A percentile compares a stretch with the other conserved stretches of the same genome.
These are phyloP conservation scores for Sordariomycetes sp. DNA, from an alignment of 2,329 filamentous ascomycete genomes.

Conservation along the genomic window DNA sequence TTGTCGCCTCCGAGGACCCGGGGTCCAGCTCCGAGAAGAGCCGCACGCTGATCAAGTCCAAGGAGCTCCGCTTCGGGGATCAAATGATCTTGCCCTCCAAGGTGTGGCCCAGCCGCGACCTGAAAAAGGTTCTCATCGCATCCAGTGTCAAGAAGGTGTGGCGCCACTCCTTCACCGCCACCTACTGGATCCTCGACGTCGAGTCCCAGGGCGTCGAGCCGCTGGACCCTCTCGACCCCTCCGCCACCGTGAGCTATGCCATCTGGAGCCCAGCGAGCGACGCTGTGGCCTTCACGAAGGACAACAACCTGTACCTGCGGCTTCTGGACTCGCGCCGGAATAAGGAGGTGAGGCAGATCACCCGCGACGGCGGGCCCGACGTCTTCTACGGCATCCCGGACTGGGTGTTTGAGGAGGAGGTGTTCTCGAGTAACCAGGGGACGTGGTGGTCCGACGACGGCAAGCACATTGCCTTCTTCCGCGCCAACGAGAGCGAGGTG, in stretches of 20 bases:
- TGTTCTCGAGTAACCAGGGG: conserved; percentile 63
- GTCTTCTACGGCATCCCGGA: conserved; percentile 95
- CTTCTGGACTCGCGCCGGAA: conserved; percentile 31
- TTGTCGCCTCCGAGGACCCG: conserved; percentile 38
- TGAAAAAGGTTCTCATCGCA: conserved; percentile 77
- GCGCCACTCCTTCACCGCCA: conserved; percentile 78
- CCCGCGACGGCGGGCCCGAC: conserved; percentile 74
- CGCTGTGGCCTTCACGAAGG: conserved; percentile 75
- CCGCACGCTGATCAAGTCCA: conserved; percentile 65
- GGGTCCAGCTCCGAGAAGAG: conserved; percentile 30
- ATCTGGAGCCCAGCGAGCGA: conserved; percentile 83
- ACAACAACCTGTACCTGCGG: conserved; percentile 85
- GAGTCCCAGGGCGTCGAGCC: conserved; percentile 66
- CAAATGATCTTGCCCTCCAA: conserved; percentile 44
- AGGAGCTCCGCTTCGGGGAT: conserved; percentile 49
- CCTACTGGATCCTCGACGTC: conserved; percentile 91
- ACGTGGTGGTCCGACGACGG: conserved; percentile 96
- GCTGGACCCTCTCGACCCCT: conserved; percentile 57
- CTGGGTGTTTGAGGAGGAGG: conserved; percentile 78
- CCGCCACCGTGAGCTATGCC: conserved; percentile 68
- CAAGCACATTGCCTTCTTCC: conserved; percentile 79
- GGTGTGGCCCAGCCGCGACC: conserved; percentile 68
- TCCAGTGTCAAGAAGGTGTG: conserved; percentile 67
- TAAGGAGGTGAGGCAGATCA: conserved; percentile 59
- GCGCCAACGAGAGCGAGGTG: conserved; percentile 87